phyloP scores from a whole-genome alignment of 192 early-diverging fungal genomes.

The Umbelopsis sp. region DNA sequence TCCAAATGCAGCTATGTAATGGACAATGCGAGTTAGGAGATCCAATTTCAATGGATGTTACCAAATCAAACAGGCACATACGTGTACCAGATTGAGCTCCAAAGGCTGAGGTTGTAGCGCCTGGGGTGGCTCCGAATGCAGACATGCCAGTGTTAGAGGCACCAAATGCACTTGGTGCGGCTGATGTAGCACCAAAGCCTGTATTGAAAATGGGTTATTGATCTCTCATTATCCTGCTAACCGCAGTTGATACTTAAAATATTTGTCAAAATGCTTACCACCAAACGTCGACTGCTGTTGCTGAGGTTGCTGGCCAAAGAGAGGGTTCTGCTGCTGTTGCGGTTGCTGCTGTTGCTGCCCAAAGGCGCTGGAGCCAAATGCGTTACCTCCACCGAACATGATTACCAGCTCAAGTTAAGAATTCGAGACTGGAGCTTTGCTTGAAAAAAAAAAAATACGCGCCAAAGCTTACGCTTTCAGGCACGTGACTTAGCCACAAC shows the following conservation, averaged over 20 bases:
- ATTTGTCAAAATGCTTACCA: constrained; percentile 4
- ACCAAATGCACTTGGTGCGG: constrained; percentile 25
- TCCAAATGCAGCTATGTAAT: not conserved
- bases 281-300: constrained; percentile 30
- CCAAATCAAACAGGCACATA: not conserved
- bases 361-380: constrained; percentile 19
- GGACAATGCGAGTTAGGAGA: not conserved
- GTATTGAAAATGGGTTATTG: not conserved
- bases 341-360: constrained; percentile 19
- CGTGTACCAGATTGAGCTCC: constrained; percentile 13
- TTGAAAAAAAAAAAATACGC: constrained; percentile 10
- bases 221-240: not conserved
- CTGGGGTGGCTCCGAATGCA: constrained; percentile 31
- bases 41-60: not conserved
- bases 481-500: no score
- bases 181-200: constrained; percentile 27
- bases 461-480: not conserved
- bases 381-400: constrained; percentile 17
- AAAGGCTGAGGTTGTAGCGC: constrained; percentile 9
- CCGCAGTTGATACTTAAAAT: not conserved
- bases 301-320: constrained; percentile 30
- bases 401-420: not conserved
- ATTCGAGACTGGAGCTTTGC: constrained; percentile 1
- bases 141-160: constrained; percentile 32
- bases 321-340: constrained; percentile 21